Conservation (phyloP, 1,139 yeast species). For the Sugiyamaella paludigena region DNA sequence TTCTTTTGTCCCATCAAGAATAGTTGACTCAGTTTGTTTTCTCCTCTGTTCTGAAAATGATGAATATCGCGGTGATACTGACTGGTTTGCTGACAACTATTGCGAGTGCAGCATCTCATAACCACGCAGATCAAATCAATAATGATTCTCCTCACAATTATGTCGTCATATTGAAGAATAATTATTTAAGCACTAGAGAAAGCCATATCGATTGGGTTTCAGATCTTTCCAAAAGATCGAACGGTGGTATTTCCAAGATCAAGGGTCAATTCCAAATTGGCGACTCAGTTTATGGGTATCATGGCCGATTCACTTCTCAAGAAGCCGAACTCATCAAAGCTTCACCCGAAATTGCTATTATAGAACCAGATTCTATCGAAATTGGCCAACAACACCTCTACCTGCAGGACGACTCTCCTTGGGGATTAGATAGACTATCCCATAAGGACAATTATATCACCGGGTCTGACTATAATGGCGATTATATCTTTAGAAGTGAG, state of each 20-base stretch:
- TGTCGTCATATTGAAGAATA: conserved; percentile 14
- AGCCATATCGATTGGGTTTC: conserved; percentile 1
- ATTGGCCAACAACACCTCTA: conserved; percentile 34
- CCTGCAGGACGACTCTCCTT: conserved; percentile 42
- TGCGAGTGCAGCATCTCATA: no score
- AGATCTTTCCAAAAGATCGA: no score
- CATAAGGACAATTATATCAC: conserved; percentile 25
- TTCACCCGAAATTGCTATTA: conserved; percentile 45
- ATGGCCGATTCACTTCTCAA: conserved; percentile 26
- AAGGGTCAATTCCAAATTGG: conserved; percentile 57
- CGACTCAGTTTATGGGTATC: conserved; percentile 30
- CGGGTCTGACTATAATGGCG: conserved; percentile 16
- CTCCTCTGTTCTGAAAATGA: no score
- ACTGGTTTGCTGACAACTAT: no score
- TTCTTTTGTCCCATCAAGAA: no score
- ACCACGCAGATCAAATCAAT: no score
- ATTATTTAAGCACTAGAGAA: no score
- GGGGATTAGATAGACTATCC: conserved; percentile 60
- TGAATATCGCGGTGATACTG: no score
- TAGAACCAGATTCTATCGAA: conserved; percentile 48
- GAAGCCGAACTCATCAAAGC: conserved; percentile 43
- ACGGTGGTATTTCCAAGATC: conserved; percentile 32
- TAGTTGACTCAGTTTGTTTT: no score
- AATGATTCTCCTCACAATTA: background rate
- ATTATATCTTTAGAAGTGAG: conserved; percentile 47